phyloP scores from a whole-genome alignment of 148 eudicot genomes.

The Chenopodium quinoa region DNA sequence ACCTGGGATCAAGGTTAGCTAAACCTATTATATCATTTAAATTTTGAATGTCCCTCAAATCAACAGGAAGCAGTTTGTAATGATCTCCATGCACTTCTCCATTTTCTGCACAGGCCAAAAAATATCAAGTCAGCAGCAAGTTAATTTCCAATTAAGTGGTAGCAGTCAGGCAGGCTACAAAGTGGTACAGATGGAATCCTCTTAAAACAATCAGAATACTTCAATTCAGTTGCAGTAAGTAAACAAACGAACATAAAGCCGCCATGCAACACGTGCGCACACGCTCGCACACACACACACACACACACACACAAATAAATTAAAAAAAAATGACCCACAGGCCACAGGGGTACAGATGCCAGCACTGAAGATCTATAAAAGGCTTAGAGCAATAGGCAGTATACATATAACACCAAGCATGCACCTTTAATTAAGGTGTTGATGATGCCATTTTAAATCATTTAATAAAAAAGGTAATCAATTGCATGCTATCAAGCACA shows the following conservation, averaged over 20 bases:
- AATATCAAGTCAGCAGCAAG: conserved; percentile 3
- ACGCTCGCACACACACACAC: too few relatives aligned
- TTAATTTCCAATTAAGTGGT: background rate
- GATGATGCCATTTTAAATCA: background rate
- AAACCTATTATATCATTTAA: conserved; percentile 56
- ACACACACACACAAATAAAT: too few relatives aligned
- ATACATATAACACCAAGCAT: background rate
- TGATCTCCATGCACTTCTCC: conserved; percentile 82
- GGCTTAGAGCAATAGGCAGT: background rate
- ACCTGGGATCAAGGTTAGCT: conserved; percentile 93
- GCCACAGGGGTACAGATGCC: background rate
- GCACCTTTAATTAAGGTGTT: background rate
- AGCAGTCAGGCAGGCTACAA: background rate
- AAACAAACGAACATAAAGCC: background rate
- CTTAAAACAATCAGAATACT: background rate
- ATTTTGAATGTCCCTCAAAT: conserved; percentile 68
- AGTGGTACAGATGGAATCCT: background rate
- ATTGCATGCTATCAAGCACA: conserved; percentile 5
- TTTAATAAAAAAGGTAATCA: too few relatives aligned
- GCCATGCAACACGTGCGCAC: too few relatives aligned
- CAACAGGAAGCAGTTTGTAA: conserved; percentile 93
- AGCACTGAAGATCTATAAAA: background rate
- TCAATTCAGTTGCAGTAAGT: background rate
- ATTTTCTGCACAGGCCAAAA: conserved; percentile 50
- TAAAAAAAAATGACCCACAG: too few relatives aligned